These are phyloP conservation scores for Amanita pseudoporphyria DNA, from an alignment of 768 basidiomycete genomes.

Conservation along the genomic window DNA sequence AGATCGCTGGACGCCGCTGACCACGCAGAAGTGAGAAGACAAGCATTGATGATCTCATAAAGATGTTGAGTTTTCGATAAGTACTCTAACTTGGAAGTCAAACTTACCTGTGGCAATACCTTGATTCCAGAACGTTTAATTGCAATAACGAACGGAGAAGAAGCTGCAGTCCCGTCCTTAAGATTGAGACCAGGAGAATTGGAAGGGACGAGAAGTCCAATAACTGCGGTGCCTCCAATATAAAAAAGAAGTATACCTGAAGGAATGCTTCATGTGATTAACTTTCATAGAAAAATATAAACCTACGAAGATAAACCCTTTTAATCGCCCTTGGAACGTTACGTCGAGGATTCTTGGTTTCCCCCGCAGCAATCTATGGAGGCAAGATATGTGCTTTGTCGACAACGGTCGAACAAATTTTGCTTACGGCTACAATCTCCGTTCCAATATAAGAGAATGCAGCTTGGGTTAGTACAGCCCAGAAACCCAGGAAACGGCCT, in stretches of 20 bases:
- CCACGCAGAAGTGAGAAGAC: constrained; percentile 83
- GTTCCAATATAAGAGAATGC: constrained; percentile 92
- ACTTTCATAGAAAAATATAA: constrained; percentile 11
- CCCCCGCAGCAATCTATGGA: constrained; percentile 69
- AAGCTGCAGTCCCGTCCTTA: constrained; percentile 49
- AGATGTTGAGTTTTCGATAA: not conserved
- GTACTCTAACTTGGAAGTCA: not conserved
- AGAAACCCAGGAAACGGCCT: constrained; percentile 64
- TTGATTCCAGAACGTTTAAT: constrained; percentile 82
- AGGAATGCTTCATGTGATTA: constrained; percentile 39
- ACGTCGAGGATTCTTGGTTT: constrained; percentile 78
- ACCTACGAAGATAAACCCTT: constrained; percentile 59
- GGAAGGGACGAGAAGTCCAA: constrained; percentile 78
- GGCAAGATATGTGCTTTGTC: not conserved
- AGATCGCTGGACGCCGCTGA: constrained; percentile 86
- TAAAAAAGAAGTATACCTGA: constrained; percentile 82
- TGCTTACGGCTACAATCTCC: constrained; percentile 80
- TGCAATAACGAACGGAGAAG: constrained; percentile 89
- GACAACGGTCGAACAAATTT: not conserved
- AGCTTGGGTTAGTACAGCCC: constrained; percentile 65
- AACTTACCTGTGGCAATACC: constrained; percentile 62
- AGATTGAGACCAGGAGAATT: constrained; percentile 48
- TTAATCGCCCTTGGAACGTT: constrained; percentile 56
- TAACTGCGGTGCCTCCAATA: constrained; percentile 57
- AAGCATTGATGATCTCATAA: constrained; percentile 65